Evolutionary conservation across 148 eudicot species (phyloP).

Genomic region (Rheum nobile): DNA sequence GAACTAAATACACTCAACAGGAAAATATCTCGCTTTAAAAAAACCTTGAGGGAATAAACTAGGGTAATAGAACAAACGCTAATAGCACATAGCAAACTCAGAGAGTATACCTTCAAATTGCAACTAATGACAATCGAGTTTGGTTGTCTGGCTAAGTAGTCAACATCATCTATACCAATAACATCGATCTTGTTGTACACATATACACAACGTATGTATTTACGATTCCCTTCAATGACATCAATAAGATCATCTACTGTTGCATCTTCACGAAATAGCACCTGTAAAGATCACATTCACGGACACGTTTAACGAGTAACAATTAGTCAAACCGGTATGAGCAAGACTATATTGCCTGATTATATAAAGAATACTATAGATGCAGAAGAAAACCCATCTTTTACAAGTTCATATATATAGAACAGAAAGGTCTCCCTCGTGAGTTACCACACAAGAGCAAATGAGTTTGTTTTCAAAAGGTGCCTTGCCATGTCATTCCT

Average conservation of each 20-base stretch:
- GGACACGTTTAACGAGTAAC: background rate
- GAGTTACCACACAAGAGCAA: background rate
- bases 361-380: background rate
- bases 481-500: background rate
- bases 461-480: background rate
- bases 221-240: slow-evolving; percentile 98
- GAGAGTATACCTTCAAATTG: slow-evolving; percentile 55
- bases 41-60: background rate
- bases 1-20: background rate
- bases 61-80: background rate
- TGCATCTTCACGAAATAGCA: slow-evolving; percentile 98
- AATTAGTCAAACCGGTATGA: background rate
- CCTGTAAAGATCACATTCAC: slow-evolving; percentile 22
- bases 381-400: background rate
- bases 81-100: background rate
- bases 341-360: background rate
- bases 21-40: background rate
- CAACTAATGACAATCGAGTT: slow-evolving; percentile 96
- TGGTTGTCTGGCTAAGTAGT: slow-evolving; percentile 83
- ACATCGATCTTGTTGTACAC: slow-evolving; percentile 99
- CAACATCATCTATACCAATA: slow-evolving; percentile 98
- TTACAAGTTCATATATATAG: background rate
- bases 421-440: background rate
- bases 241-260: slow-evolving; percentile 98
- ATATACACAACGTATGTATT: slow-evolving; percentile 91